Evolutionary conservation across 345 rosid genomes (phyloP), one percentile per base, ranked within the genome.

Genomic region (Aquilaria sinensis): DNA sequence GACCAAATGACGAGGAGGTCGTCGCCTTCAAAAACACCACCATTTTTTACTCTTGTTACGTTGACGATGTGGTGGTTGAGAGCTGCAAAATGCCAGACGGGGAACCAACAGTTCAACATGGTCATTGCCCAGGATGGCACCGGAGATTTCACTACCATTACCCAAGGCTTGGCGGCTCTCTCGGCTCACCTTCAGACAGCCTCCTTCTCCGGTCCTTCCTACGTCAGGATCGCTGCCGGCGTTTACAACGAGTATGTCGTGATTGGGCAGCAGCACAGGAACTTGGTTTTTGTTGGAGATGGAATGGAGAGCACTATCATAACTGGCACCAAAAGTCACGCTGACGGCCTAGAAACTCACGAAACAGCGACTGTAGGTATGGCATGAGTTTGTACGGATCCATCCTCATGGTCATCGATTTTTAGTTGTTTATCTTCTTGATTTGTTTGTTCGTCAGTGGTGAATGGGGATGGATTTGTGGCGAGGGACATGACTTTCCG

Each of bases 201-300:
- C 51, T 41, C 31, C 29, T 11, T 43, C n/a, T 23, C 30, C 9
- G 55, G n/a, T 14, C 43, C 64, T 53, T 66, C n/a, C 45, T 29
- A 33, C 11, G 66, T 75, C 13, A 66, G 70, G 16, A 47, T 80
- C 0, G 72, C 68, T 64, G 60, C 52, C 10, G 79, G 84, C 1
- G 49, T 70, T 12, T 80, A 77, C 64, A 66, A 67, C 12, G 84
- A 80, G 41, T 60, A 77, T 33, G 72, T 80, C 10, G 67, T 59
- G 30, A 72, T 80, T 47, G 62, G 46, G 63, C 70, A 66, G 62
- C 67, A 68, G 66, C 64, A 68, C 67, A 69, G 68, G 73, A 77
- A 80, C 37, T 41, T 77, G 32, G 74, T 70, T 66, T 49, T 80
- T 37, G 47, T 72, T 1, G 81, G 85, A 9, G 80, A 80, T 9